phyloP scores from a whole-genome alignment of 192 early-diverging fungal species.

The Coemansia sp. region DNA sequence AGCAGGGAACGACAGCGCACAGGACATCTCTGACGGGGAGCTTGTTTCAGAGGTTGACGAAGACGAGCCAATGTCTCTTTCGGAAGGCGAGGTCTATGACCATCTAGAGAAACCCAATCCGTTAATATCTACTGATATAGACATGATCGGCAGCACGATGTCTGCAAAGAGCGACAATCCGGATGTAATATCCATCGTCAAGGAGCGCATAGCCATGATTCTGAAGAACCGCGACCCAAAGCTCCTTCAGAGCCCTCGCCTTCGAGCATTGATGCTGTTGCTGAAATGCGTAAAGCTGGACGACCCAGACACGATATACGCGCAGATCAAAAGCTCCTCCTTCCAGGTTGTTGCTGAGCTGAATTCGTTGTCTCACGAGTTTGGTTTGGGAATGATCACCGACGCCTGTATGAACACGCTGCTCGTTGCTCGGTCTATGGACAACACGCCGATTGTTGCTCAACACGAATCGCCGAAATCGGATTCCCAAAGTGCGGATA shows the following conservation, averaged over 20 bases:
- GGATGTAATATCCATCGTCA: constrained; percentile 24
- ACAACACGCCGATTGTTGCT: background rate
- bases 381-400: constrained; percentile 23
- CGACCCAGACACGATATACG: constrained; percentile 21
- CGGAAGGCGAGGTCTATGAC: constrained; percentile 21
- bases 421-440: constrained; percentile 1
- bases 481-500: constrained; percentile 9
- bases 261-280: constrained; percentile 40
- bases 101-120: background rate
- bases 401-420: constrained; percentile 29
- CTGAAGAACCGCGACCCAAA: constrained; percentile 30
- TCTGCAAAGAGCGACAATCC: background rate
- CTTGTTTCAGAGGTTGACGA: background rate
- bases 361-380: constrained; percentile 34
- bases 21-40: constrained; percentile 32
- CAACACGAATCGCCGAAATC: background rate
- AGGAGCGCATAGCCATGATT: constrained; percentile 24
- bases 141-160: background rate
- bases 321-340: constrained; percentile 9
- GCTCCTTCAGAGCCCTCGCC: constrained; percentile 24
- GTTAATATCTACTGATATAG: background rate
- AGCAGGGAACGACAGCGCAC: background rate
- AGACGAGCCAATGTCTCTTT: constrained; percentile 7
- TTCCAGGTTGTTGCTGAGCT: constrained; percentile 27
- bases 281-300: constrained; percentile 34